Evolutionary conservation across 805 yeast genomes (phyloP), one percentile per base, ranked within the genome.

Genomic region (Wickerhamomyces chambardii): DNA sequence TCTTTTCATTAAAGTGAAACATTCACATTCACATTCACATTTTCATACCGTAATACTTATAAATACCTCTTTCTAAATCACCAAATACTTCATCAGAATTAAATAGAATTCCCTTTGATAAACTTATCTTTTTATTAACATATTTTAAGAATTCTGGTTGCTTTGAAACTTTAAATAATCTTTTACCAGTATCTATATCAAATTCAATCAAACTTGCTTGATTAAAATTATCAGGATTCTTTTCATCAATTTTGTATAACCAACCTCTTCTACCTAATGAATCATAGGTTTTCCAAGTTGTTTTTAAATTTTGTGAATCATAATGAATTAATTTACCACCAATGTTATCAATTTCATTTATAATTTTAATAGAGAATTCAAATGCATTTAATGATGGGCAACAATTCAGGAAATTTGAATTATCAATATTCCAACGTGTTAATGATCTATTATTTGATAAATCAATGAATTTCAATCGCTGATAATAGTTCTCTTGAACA

Each of bases 181-280:
- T 78, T 41, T 73, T 66, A 10, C 89, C 89, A 0, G 83, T 72
- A 21, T 70, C 66, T 32, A 73, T 59, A 56, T 81, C 86, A 47
- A 75, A 81, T 47, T 65, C 72, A 4, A 75, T 66, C 34, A 76
- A 55, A 5, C 60, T 56, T 17, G 46, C 36, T 9, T 50, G 45
- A 17, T 50, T 49, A 2, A 56, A 40, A 42, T 61, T 60, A 17
- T 53, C 66, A 8, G 55, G 54, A 36, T 63, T 63, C 25, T 47
- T 32, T 4, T 46, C 49, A 34, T 61, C 63, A 15, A 63, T 57
- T 48, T 69, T 73, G 55, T 76, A 80, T 15, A 86, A 54, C 95
- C 95, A 86, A 11, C 84, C 78, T 41, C 96, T 66, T 41, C 95
- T 66, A 5, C 95, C 94, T 47, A 50, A 63, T 17, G 63, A 66